Conservation (phyloP, 1,284 basidiomycete species). For the Pulveroboletus sp. region DNA sequence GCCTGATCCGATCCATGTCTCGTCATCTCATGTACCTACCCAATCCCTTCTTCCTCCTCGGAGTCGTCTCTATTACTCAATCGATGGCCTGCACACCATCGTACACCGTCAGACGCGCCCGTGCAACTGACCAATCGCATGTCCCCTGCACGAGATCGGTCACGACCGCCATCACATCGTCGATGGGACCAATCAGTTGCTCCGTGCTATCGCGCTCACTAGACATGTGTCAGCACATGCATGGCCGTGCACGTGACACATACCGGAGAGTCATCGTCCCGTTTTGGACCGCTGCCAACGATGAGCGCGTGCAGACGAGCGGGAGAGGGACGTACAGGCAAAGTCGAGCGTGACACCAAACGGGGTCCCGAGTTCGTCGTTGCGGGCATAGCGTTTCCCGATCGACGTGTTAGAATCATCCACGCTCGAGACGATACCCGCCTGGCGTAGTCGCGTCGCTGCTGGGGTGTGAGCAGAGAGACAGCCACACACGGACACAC, state of each 20-base stretch:
- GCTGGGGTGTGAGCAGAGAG: slow-evolving; percentile 1
- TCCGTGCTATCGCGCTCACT: slow-evolving; percentile 91
- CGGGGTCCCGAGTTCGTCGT: slow-evolving; percentile 97
- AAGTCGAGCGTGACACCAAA: slow-evolving; percentile 97
- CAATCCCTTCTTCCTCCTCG: not conserved
- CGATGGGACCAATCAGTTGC: slow-evolving; percentile 90
- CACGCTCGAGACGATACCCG: slow-evolving; percentile 88
- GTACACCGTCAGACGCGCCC: slow-evolving; percentile 71
- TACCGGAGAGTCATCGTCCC: slow-evolving; percentile 86
- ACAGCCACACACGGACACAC: slow-evolving; percentile 34
- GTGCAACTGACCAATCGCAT: slow-evolving; percentile 79
- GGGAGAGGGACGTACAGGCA: slow-evolving; percentile 66
- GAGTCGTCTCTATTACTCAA: not conserved
- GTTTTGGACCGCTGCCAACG: slow-evolving; percentile 68
- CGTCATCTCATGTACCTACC: not conserved
- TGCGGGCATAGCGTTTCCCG: slow-evolving; percentile 95
- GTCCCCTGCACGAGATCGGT: slow-evolving; percentile 71
- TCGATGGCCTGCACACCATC: slow-evolving; percentile 88
- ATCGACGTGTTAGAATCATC: slow-evolving; percentile 96
- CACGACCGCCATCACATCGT: slow-evolving; percentile 85
- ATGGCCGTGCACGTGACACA: slow-evolving; percentile 23
- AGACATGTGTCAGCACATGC: slow-evolving; percentile 2
- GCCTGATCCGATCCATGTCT: not conserved
- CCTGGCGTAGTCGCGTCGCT: slow-evolving; percentile 85
- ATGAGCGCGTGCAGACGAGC: not conserved